phyloP scores from a whole-genome alignment of 345 rosid species.

The Acer saccharum region DNA sequence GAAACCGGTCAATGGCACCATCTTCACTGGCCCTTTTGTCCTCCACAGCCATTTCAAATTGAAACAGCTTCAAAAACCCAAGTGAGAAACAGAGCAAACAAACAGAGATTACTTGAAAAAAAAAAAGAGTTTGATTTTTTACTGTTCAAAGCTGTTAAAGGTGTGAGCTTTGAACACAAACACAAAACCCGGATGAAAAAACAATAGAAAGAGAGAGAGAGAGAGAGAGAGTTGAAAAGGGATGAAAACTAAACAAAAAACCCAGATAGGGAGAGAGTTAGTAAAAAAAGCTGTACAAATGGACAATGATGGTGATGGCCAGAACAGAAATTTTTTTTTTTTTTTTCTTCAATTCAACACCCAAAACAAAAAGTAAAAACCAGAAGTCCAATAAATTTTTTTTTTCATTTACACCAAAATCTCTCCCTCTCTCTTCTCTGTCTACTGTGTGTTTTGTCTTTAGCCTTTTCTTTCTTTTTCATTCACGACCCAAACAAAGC shows the following conservation, averaged over 20 bases:
- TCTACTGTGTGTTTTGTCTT: conserved; percentile 29
- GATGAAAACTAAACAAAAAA: conserved; percentile 6
- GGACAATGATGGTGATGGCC: conserved; percentile 47
- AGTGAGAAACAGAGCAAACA: conserved; percentile 14
- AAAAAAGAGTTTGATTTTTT: neutral
- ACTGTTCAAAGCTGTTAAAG: neutral
- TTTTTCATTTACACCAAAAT: neutral
- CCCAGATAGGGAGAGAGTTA: conserved; percentile 19
- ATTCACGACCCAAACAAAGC: conserved; percentile 15
- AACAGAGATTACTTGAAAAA: conserved; percentile 21
- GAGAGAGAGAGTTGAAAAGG: neutral
- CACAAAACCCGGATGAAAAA: conserved; percentile 30
- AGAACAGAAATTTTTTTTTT: conserved; percentile 8
- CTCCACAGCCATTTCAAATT: conserved; percentile 41
- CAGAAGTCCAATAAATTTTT: conserved; percentile 19
- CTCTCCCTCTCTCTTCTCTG: conserved; percentile 20
- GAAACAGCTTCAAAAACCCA: conserved; percentile 19
- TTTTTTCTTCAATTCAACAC: conserved; percentile 13
- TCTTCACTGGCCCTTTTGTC: conserved; percentile 36
- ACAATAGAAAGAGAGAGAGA: too few species aligned
- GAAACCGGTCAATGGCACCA: conserved; percentile 38
- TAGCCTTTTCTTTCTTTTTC: conserved; percentile 26
- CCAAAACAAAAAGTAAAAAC: conserved; percentile 12
- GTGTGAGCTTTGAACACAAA: neutral
- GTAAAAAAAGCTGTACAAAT: conserved; percentile 26